Conservation (phyloP, 2,329 filamentous ascomycete genomes). For the Nemania diffusa region DNA sequence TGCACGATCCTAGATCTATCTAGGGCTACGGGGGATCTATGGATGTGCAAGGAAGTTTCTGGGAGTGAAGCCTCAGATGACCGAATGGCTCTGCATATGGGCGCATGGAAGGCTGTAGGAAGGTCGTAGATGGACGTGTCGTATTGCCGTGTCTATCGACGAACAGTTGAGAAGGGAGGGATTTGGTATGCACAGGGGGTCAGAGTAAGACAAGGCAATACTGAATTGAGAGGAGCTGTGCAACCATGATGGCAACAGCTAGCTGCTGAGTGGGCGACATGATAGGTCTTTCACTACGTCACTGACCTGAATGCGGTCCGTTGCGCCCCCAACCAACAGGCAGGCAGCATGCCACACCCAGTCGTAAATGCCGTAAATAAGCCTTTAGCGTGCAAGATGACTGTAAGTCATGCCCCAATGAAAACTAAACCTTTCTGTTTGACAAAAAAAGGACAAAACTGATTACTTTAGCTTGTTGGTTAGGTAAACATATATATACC, state of each 20-base stretch:
- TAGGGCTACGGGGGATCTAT: background rate
- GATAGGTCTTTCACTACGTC: slow-evolving; percentile 9
- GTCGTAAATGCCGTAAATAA: background rate
- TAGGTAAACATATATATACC: no score
- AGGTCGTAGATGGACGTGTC: background rate
- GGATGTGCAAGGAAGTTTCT: background rate
- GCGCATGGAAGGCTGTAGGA: slow-evolving; percentile 6
- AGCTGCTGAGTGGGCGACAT: background rate
- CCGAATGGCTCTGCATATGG: slow-evolving; percentile 9
- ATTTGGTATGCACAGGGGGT: slow-evolving; percentile 14
- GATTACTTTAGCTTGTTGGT: no score
- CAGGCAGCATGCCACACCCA: background rate
- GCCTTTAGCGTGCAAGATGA: background rate
- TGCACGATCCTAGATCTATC: slow-evolving; percentile 1
- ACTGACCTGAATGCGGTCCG: background rate
- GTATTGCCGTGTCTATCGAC: slow-evolving; percentile 8
- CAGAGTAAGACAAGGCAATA: slow-evolving; percentile 18
- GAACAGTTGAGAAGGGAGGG: slow-evolving; percentile 13
- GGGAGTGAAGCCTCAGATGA: background rate
- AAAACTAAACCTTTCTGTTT: background rate
- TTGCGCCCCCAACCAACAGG: background rate
- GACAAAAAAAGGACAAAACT: background rate
- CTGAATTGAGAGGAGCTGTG: background rate
- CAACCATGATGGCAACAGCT: slow-evolving; percentile 5
- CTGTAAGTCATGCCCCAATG: background rate